Conservation (phyloP, 331 rosid genomes). For the Pyrus hybrid region DNA sequence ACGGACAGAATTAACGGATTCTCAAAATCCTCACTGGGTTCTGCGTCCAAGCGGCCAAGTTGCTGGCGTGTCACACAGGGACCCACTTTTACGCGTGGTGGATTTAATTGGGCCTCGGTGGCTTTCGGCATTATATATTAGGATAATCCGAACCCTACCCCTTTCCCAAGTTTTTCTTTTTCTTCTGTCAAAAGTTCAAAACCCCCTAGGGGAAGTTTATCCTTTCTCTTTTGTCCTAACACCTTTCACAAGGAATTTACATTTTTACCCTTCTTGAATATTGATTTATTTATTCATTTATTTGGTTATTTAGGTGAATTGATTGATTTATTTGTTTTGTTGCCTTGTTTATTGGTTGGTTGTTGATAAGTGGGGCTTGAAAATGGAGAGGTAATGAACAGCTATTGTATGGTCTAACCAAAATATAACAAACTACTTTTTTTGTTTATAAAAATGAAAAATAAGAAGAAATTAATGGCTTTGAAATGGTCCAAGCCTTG, state of each 20-base stretch:
- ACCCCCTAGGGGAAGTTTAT: no score
- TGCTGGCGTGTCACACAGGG: neutral
- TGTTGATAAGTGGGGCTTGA: neutral
- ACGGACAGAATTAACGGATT: accelerated
- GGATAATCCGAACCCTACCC: constrained; percentile 6
- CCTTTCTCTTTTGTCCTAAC: neutral
- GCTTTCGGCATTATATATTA: constrained; percentile 6
- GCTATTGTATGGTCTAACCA: neutral
- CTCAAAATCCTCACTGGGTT: accelerated
- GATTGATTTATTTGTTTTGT: no score
- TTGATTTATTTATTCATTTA: neutral
- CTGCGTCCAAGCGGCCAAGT: neutral
- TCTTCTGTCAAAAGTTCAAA: no score
- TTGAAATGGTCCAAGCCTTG: neutral
- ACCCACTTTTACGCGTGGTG: constrained; percentile 6
- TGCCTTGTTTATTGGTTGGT: neutral
- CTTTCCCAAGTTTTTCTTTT: neutral
- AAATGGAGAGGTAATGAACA: neutral
- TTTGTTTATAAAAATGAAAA: neutral
- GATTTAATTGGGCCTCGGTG: neutral
- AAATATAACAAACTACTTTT: neutral
- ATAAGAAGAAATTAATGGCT: neutral
- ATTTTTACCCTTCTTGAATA: neutral
- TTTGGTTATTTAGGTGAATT: neutral
- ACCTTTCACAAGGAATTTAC: neutral